Conservation (phyloP, 345 rosid genomes). For the Murraya koenigii region DNA sequence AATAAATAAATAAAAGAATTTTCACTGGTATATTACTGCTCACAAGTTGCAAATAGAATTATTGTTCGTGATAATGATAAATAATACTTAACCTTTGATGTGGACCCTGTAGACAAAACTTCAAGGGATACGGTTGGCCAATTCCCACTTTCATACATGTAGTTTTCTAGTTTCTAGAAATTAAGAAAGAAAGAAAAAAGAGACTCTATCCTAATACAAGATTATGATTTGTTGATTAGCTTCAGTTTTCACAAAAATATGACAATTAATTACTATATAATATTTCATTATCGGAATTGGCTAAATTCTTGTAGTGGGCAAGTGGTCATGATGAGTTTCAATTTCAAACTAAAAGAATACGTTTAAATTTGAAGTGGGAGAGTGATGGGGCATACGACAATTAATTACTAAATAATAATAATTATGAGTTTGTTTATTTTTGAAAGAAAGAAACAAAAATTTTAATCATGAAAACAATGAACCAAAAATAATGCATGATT, state of each 20-base stretch:
- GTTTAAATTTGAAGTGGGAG: no score
- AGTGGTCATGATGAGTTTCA: no score
- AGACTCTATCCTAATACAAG: not conserved
- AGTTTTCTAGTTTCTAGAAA: not conserved
- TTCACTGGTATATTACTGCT: not conserved
- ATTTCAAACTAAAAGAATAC: no score
- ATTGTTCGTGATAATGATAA: conserved; percentile 9
- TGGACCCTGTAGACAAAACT: not conserved
- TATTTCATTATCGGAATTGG: no score
- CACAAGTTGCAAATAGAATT: not conserved
- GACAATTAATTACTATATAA: not conserved
- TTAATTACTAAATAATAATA: no score
- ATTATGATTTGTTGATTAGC: not conserved
- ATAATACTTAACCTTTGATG: not conserved
- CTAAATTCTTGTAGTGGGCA: no score
- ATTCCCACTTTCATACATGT: not conserved
- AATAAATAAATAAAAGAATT: not conserved
- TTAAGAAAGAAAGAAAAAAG: not conserved
- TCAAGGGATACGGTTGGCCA: not conserved
- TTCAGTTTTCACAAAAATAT: not conserved
- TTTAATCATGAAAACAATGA: not conserved
- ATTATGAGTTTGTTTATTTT: not conserved
- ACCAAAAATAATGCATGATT: not conserved
- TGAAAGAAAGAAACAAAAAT: not conserved
- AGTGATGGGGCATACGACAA: no score